Conservation (phyloP, 1,284 basidiomycete genomes). For the Trichosporon sp. region DNA sequence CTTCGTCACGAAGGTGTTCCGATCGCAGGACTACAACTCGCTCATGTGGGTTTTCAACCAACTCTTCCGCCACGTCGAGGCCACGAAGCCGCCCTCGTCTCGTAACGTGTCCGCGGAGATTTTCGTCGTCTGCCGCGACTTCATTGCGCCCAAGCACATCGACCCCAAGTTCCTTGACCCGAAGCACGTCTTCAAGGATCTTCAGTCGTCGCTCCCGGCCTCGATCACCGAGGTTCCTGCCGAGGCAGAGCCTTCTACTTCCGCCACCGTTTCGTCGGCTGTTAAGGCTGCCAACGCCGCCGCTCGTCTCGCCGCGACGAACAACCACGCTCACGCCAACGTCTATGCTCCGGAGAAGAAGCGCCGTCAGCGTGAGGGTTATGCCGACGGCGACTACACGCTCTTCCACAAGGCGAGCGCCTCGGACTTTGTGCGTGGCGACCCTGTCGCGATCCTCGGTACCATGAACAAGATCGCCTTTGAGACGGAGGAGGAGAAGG, state of each 20-base stretch:
- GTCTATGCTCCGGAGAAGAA: constrained; percentile 98
- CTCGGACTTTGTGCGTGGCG: constrained; percentile 67
- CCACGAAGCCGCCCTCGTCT: constrained; percentile 97
- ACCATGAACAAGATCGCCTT: constrained; percentile 80
- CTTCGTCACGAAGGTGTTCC: constrained; percentile 98
- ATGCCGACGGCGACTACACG: constrained; percentile 90
- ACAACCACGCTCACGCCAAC: constrained; percentile 60
- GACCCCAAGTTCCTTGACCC: constrained; percentile 98
- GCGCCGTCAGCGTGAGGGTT: constrained; percentile 85
- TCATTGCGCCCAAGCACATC: constrained; percentile 88
- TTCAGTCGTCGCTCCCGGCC: constrained; percentile 49
- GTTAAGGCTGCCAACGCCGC: constrained; percentile 36
- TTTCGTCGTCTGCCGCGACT: constrained; percentile 96
- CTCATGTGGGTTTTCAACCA: constrained; percentile 99
- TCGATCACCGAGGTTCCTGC: constrained; percentile 37
- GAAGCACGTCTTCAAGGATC: constrained; percentile 94
- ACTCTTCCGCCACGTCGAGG: constrained; percentile 92
- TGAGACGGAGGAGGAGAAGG: constrained; percentile 73
- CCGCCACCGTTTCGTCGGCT: constrained; percentile 27
- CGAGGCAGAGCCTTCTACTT: constrained; percentile 6
- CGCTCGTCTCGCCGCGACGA: constrained; percentile 29
- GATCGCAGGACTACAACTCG: constrained; percentile 97
- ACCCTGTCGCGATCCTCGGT: constrained; percentile 78
- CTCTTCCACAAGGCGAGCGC: constrained; percentile 73
- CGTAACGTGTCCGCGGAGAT: constrained; percentile 99